Percentiles rank a stretch among this genome's conserved stretches.
Conservation (phyloP, 1,284 basidiomycete genomes). For the Fomitopsis schrenkii region DNA sequence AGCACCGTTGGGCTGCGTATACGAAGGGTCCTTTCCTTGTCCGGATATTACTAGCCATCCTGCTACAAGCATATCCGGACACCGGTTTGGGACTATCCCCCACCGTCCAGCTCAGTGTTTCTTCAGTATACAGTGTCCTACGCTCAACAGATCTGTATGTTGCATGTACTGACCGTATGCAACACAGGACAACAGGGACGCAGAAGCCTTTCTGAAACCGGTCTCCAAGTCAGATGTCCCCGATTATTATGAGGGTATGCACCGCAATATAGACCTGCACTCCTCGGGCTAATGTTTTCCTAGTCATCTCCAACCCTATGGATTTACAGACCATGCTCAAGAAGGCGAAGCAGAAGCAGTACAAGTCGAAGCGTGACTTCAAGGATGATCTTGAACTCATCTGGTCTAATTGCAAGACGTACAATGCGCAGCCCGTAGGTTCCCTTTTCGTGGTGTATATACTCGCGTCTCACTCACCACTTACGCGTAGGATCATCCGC, state of each 20-base stretch:
- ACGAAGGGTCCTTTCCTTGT: too few relatives aligned
- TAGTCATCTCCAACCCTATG: constrained; percentile 91
- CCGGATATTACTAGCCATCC: too few relatives aligned
- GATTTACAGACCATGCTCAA: constrained; percentile 90
- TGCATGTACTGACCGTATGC: background rate
- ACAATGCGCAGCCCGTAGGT: constrained; percentile 83
- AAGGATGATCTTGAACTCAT: constrained; percentile 92
- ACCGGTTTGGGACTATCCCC: too few relatives aligned
- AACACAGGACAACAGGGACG: constrained; percentile 79
- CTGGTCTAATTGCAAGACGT: constrained; percentile 93
- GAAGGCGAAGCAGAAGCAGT: constrained; percentile 87
- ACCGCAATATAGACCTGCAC: background rate
- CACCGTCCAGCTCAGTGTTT: too few relatives aligned
- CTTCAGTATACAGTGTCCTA: too few relatives aligned
- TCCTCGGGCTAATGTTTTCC: background rate
- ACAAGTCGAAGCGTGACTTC: constrained; percentile 94
- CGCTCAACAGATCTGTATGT: background rate
- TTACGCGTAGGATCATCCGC: constrained; percentile 60
- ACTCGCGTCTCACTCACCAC: background rate
- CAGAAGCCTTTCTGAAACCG: constrained; percentile 85
- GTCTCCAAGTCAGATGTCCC: constrained; percentile 85
- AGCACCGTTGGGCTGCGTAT: too few relatives aligned
- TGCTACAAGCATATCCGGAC: too few relatives aligned
- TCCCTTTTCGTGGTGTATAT: background rate
- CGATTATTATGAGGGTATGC: constrained; percentile 81